phyloP scores from a whole-genome alignment of 495 filamentous ascomycete genomes.

The Tricharina praecox region DNA sequence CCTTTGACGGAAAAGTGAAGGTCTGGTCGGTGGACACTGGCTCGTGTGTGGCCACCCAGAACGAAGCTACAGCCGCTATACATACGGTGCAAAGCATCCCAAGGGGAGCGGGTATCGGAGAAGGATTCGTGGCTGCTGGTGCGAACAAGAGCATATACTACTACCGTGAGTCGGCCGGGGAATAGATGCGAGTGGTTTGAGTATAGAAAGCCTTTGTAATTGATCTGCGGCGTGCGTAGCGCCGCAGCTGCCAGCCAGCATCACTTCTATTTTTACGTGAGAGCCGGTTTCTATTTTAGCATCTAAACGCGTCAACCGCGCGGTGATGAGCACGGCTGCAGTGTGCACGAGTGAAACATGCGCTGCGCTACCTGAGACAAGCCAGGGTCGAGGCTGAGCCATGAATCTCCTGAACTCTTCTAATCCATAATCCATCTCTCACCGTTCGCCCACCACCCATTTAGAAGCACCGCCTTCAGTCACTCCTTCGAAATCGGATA shows the following conservation, averaged over 20 bases:
- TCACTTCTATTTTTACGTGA: no score
- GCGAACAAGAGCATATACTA: conserved; percentile 65
- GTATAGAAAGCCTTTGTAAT: no score
- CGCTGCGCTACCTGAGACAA: no score
- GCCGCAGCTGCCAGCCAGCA: no score
- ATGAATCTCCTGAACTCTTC: not conserved
- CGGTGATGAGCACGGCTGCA: no score
- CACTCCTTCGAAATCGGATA: not conserved
- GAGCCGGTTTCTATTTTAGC: no score
- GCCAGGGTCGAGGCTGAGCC: no score
- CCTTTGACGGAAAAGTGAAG: conserved; percentile 82
- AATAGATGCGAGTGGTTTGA: conserved; percentile 30
- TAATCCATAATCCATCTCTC: conserved; percentile 3
- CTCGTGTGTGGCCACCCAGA: conserved; percentile 80
- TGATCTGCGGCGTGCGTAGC: no score
- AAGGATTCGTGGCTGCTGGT: conserved; percentile 76
- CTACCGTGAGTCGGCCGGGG: conserved; percentile 79
- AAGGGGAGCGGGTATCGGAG: conserved; percentile 49
- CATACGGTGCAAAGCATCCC: conserved; percentile 85
- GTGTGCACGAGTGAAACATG: no score
- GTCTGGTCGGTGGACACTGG: conserved; percentile 79
- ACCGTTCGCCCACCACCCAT: no score
- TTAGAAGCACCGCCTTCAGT: not conserved
- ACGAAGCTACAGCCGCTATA: conserved; percentile 67
- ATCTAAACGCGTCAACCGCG: no score